Conservation (phyloP, 2,329 filamentous ascomycete genomes). For the Colletotrichum sp. region DNA sequence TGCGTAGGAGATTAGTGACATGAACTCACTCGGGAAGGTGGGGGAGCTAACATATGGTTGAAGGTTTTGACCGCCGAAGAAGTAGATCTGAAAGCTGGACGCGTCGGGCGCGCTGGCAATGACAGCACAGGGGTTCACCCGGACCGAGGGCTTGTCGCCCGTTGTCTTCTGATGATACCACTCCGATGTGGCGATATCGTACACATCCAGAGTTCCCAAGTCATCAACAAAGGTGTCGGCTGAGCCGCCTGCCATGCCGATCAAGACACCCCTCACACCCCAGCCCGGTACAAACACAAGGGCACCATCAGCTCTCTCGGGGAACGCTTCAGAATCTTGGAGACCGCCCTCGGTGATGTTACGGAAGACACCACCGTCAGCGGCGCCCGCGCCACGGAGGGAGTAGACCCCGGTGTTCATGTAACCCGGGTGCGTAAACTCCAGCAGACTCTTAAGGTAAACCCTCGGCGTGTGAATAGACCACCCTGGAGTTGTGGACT, state of each 20-base stretch:
- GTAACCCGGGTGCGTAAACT: conserved; percentile 77
- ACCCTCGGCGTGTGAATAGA: conserved; percentile 66
- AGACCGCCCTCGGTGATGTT: conserved; percentile 78
- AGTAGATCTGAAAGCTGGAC: conserved; percentile 77
- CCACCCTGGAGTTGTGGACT: conserved; percentile 66
- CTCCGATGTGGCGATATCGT: conserved; percentile 71
- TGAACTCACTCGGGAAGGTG: no score
- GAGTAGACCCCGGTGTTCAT: conserved; percentile 66
- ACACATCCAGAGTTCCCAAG: conserved; percentile 68
- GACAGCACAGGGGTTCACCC: conserved; percentile 76
- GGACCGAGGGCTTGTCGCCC: conserved; percentile 65
- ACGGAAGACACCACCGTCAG: conserved; percentile 67
- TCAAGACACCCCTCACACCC: conserved; percentile 71
- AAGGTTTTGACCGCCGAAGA: conserved; percentile 79
- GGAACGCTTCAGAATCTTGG: conserved; percentile 62
- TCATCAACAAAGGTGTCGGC: conserved; percentile 69
- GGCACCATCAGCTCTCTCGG: conserved; percentile 75
- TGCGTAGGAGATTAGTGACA: conserved; percentile 14
- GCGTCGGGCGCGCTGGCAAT: conserved; percentile 74
- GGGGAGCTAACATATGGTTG: conserved; percentile 56
- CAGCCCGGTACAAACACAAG: conserved; percentile 79
- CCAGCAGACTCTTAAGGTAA: conserved; percentile 76
- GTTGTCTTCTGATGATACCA: conserved; percentile 79
- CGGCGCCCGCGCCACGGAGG: conserved; percentile 61
- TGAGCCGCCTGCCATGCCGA: conserved; percentile 76